These are phyloP conservation scores for Erigeron philadelphicus DNA, from an alignment of 140 eudicot genomes.

Conservation along the genomic window DNA sequence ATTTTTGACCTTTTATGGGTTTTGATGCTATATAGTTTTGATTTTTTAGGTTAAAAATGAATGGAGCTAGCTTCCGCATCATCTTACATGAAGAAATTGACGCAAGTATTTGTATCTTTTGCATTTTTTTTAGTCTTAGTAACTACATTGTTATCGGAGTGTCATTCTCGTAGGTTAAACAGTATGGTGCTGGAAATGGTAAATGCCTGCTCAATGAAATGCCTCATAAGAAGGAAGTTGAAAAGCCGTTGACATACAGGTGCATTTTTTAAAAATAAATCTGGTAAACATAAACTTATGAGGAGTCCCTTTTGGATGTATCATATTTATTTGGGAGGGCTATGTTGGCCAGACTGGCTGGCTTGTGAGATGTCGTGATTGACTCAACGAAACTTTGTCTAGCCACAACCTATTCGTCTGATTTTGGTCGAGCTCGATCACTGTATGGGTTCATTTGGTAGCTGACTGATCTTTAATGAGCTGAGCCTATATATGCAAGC, in stretches of 20 bases:
- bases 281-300: not conserved
- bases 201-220: conserved; percentile 45
- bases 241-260: conserved; percentile 39
- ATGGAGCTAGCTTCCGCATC: conserved; percentile 41
- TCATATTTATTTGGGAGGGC: no score
- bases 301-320: no score
- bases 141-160: conserved; percentile 9
- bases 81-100: conserved; percentile 34
- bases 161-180: conserved; percentile 29
- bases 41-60: conserved; percentile 40
- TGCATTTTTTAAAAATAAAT: conserved; percentile 6
- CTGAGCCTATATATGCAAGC: no score
- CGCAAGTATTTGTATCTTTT: conserved; percentile 28
- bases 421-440: no score
- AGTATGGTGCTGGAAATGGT: conserved; percentile 23
- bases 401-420: no score
- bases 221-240: conserved; percentile 30
- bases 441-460: no score
- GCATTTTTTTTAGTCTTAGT: conserved; percentile 5
- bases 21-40: conserved; percentile 17
- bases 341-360: no score
- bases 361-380: no score
- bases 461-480: no score
- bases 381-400: no score
- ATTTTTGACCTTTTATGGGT: conserved; percentile 11